phyloP scores from a whole-genome alignment of 768 basidiomycete genomes.

The Multifurca ochricompacta region DNA sequence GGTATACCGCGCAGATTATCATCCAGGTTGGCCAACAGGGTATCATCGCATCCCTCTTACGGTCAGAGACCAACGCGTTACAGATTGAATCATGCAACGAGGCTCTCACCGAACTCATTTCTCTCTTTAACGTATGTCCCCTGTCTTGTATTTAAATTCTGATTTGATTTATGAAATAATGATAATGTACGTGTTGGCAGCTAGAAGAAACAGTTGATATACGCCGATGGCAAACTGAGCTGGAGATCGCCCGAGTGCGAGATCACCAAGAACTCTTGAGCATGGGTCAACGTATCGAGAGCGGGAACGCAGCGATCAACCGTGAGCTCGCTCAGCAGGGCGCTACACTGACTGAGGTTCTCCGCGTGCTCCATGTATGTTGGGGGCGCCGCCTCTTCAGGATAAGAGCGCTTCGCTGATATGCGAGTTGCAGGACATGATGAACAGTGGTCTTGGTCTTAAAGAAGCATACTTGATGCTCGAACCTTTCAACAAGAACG shows the following conservation, averaged over 20 bases:
- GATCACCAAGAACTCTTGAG: constrained; percentile 16
- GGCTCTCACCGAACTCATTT: constrained; percentile 15
- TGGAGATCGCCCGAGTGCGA: constrained; percentile 11
- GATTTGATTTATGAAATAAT: no score
- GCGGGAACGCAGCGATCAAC: constrained; percentile 11
- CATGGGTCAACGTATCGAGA: constrained; percentile 15
- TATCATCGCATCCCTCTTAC: constrained; percentile 14
- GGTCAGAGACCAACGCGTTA: constrained; percentile 14
- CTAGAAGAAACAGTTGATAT: constrained; percentile 16
- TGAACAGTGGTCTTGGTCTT: not conserved
- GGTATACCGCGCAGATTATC: constrained; percentile 11
- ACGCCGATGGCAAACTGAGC: constrained; percentile 13
- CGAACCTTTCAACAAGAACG: not conserved
- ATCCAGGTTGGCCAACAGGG: constrained; percentile 17
- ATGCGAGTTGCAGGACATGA: not conserved
- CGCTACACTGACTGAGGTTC: constrained; percentile 13
- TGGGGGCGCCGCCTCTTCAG: not conserved
- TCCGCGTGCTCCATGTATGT: constrained; percentile 12
- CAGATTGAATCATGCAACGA: constrained; percentile 19
- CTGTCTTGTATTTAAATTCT: no score
- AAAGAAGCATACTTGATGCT: not conserved
- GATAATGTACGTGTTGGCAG: not conserved
- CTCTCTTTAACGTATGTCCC: constrained; percentile 17
- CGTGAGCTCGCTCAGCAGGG: constrained; percentile 19
- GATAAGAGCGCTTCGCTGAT: not conserved